Evolutionary conservation across 345 rosid genomes (phyloP).

Genomic region (Eucalyptus globulus): DNA sequence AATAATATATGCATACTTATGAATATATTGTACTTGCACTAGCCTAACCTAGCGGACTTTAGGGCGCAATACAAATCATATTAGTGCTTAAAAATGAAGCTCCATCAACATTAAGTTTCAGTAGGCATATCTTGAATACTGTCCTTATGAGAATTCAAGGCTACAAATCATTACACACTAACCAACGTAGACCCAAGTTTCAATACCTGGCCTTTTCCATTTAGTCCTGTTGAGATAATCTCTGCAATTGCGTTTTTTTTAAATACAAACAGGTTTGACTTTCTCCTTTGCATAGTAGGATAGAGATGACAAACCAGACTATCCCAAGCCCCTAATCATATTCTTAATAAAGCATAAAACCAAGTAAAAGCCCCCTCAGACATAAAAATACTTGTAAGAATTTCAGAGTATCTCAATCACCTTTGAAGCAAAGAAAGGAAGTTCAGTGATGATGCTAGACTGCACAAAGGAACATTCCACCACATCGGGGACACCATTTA

Average conservation of each 20-base stretch:
- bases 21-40: background rate
- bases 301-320: background rate
- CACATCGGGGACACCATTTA: constrained; percentile 68
- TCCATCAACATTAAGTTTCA: background rate
- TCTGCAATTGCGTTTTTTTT: background rate
- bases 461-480: constrained; percentile 73
- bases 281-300: background rate
- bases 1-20: background rate
- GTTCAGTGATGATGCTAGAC: constrained; percentile 47
- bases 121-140: background rate
- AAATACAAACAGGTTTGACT: background rate
- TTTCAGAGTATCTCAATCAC: constrained; percentile 13
- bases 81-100: background rate
- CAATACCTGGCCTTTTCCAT: background rate
- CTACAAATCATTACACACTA: background rate
- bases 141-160: background rate
- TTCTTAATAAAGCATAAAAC: background rate
- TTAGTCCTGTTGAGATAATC: background rate
- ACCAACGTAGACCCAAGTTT: background rate
- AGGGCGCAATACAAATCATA: background rate
- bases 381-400: background rate
- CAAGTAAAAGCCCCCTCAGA: background rate
- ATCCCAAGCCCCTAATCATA: background rate
- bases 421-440: constrained; percentile 91
- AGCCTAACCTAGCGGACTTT: background rate